phyloP scores from a whole-genome alignment of 2,329 filamentous ascomycete genomes.

The Fusarium sp. region DNA sequence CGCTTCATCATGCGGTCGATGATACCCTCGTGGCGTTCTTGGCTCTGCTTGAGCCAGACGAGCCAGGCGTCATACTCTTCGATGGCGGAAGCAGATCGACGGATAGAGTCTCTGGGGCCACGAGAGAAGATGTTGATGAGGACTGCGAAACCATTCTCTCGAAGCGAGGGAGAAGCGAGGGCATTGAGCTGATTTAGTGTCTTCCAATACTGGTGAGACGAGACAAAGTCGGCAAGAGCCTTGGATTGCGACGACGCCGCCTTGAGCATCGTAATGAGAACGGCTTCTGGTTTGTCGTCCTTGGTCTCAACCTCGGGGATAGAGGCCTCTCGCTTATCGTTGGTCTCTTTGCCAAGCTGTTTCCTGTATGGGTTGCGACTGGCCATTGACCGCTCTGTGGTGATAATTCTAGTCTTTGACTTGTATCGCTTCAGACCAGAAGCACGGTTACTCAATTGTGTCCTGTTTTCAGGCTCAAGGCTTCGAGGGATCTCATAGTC shows the following conservation, averaged over 20 bases:
- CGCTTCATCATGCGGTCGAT: constrained; percentile 80
- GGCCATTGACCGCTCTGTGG: constrained; percentile 60
- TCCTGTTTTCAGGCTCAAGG: constrained; percentile 67
- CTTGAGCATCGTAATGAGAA: constrained; percentile 78
- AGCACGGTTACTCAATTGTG: constrained; percentile 77
- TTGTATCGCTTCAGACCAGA: constrained; percentile 69
- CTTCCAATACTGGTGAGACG: constrained; percentile 86
- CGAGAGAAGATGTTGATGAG: constrained; percentile 79
- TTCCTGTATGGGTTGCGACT: constrained; percentile 69
- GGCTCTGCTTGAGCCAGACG: constrained; percentile 83
- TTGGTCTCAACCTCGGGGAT: constrained; percentile 31
- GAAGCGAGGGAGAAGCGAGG: constrained; percentile 69
- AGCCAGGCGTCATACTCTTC: constrained; percentile 86
- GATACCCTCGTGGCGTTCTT: constrained; percentile 78
- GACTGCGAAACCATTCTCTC: constrained; percentile 75
- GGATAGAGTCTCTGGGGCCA: constrained; percentile 75
- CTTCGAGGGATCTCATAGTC: constrained; percentile 83
- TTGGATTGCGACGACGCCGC: constrained; percentile 81
- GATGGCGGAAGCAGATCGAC: constrained; percentile 75
- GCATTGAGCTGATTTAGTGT: constrained; percentile 79
- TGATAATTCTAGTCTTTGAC: constrained; percentile 68
- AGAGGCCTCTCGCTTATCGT: constrained; percentile 11
- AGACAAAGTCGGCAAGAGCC: constrained; percentile 83
- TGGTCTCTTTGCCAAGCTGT: constrained; percentile 37
- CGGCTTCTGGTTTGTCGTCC: constrained; percentile 58